These are phyloP conservation scores for Rhodotorula sp. DNA, from an alignment of 1,284 basidiomycete species.

Conservation along the genomic window DNA sequence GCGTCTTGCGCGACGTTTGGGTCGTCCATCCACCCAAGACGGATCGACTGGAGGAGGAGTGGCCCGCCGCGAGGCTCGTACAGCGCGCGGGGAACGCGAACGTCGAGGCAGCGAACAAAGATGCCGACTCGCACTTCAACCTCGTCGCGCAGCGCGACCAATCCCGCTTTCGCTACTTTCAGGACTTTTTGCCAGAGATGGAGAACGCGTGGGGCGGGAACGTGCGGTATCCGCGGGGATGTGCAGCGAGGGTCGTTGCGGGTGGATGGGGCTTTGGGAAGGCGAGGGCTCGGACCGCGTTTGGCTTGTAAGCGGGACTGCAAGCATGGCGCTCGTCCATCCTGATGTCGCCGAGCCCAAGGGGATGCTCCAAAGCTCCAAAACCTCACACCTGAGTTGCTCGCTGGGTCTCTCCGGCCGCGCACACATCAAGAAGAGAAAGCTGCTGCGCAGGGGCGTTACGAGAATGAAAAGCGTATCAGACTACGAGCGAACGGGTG, in stretches of 20 bases:
- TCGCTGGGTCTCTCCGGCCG: no score
- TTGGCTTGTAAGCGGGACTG: conserved; percentile 15
- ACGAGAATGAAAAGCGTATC: no score
- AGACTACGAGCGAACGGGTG: no score
- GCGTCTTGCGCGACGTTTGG: background rate
- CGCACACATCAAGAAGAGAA: no score
- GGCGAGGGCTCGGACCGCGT: conserved; percentile 1
- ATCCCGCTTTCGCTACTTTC: conserved; percentile 28
- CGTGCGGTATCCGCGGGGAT: conserved; percentile 23
- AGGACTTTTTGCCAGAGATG: conserved; percentile 30
- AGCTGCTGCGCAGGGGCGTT: no score
- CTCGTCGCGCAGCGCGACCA: conserved; percentile 23
- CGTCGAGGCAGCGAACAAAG: background rate
- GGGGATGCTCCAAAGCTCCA: no score
- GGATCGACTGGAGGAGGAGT: conserved; percentile 15
- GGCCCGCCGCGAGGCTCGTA: conserved; percentile 20
- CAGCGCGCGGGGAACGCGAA: background rate
- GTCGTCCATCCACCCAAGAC: conserved; percentile 5
- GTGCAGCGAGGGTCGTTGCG: background rate
- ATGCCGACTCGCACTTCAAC: conserved; percentile 21
- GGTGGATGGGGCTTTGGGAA: conserved; percentile 16
- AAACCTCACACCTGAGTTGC: no score
- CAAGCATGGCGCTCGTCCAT: no score
- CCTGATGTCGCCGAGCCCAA: no score
- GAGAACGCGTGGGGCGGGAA: conserved; percentile 12